Conservation (phyloP, 805 yeast species). For the Alloascoidea hylecoeti region DNA sequence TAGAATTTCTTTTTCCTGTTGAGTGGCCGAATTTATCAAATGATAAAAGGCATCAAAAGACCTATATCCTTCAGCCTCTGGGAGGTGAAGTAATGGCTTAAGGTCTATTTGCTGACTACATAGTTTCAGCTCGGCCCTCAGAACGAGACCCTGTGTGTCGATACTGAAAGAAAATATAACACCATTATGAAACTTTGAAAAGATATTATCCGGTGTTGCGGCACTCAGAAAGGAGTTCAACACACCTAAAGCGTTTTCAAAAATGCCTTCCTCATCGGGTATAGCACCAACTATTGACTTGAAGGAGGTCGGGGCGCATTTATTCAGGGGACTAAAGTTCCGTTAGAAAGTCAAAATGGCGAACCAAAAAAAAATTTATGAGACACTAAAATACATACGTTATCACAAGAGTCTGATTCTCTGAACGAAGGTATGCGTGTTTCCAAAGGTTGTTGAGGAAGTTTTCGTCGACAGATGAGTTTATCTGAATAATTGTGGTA, state of each 20-base stretch:
- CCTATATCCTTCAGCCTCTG: conserved; percentile 12
- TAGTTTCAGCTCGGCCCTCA: conserved; percentile 15
- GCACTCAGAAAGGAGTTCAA: conserved; percentile 22
- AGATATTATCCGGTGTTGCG: conserved; percentile 19
- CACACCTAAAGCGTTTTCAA: conserved; percentile 19
- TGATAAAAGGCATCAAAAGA: conserved; percentile 22
- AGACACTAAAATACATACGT: conserved; percentile 7
- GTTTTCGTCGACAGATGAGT: conserved; percentile 16
- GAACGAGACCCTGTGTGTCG: conserved; percentile 15
- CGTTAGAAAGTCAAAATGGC: background rate
- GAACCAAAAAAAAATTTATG: background rate
- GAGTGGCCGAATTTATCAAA: conserved; percentile 16
- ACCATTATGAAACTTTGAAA: conserved; percentile 19
- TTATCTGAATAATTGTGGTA: conserved; percentile 15
- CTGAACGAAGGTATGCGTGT: conserved; percentile 22
- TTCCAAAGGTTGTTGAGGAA: conserved; percentile 20
- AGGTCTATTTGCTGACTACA: conserved; percentile 12
- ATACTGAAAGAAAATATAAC: conserved; percentile 15
- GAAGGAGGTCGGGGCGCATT: conserved; percentile 17
- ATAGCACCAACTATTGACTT: conserved; percentile 15
- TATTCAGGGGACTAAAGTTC: conserved; percentile 12
- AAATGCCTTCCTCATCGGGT: conserved; percentile 19
- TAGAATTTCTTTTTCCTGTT: conserved; percentile 9
- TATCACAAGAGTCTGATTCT: conserved; percentile 22
- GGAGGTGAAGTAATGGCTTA: conserved; percentile 16